These are phyloP conservation scores for Clohesyomyces aquaticus DNA, from an alignment of 495 filamentous ascomycete species.

Conservation along the genomic window DNA sequence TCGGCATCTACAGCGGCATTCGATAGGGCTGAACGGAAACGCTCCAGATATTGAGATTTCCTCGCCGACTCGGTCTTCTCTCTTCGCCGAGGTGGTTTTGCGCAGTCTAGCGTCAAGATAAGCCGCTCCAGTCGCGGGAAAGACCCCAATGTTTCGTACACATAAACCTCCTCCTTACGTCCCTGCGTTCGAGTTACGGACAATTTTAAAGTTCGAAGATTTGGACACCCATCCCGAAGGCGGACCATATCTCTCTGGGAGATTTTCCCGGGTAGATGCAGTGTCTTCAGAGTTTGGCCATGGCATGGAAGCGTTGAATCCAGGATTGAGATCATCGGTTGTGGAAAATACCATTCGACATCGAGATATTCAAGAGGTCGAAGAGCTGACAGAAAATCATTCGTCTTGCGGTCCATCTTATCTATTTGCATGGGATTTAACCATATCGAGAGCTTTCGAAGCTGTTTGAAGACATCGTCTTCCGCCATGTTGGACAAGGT, in stretches of 20 bases:
- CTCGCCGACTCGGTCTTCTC: not conserved
- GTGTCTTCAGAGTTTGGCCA: not conserved
- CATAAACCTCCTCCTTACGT: not conserved
- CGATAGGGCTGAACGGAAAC: conserved; percentile 1
- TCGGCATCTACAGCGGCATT: conserved; percentile 3
- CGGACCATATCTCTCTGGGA: not conserved
- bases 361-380: not conserved
- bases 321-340: not conserved
- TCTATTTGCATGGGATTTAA: not conserved
- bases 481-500: not conserved
- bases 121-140: not conserved
- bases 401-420: not conserved
- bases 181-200: not conserved
- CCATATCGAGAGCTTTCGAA: not conserved
- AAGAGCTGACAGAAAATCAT: not conserved
- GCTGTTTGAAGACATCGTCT: not conserved
- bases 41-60: not conserved
- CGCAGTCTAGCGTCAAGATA: not conserved
- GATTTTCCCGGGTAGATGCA: not conserved
- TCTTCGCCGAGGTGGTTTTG: not conserved
- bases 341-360: not conserved
- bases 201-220: not conserved
- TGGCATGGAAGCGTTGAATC: too few relatives aligned
- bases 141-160: not conserved
- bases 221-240: not conserved